Conservation (phyloP, 2,329 filamentous ascomycete genomes). For the Chalara sp. region DNA sequence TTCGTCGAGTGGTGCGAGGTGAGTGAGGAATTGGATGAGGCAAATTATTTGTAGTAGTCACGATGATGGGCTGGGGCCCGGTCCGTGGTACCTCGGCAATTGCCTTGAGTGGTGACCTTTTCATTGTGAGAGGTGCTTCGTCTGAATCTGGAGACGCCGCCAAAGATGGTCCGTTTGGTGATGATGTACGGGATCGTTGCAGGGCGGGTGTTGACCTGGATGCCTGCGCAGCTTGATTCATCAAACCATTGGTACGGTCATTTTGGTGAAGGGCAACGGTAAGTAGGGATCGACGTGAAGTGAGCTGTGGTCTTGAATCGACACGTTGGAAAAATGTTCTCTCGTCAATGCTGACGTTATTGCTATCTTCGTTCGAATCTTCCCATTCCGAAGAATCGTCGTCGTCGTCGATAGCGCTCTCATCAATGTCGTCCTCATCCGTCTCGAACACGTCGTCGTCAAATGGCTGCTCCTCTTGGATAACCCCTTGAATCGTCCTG, state of each 20-base stretch:
- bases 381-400: slow-evolving; percentile 54
- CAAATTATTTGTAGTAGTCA: slow-evolving; percentile 54
- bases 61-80: slow-evolving; percentile 68
- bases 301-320: slow-evolving; percentile 78
- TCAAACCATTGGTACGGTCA: slow-evolving; percentile 63
- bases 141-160: slow-evolving; percentile 40
- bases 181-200: slow-evolving; percentile 52
- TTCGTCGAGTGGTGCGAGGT: slow-evolving; percentile 82
- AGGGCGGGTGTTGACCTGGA: slow-evolving; percentile 47
- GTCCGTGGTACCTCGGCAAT: slow-evolving; percentile 49
- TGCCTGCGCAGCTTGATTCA: slow-evolving; percentile 49
- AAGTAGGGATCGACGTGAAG: slow-evolving; percentile 80
- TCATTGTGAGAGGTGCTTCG: slow-evolving; percentile 49
- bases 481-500: slow-evolving; percentile 40
- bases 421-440: slow-evolving; percentile 63
- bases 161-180: slow-evolving; percentile 60
- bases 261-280: slow-evolving; percentile 83
- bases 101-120: slow-evolving; percentile 18
- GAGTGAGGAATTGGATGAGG: slow-evolving; percentile 71
- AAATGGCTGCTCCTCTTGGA: slow-evolving; percentile 48
- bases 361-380: slow-evolving; percentile 71
- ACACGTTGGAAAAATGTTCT: slow-evolving; percentile 81
- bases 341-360: slow-evolving; percentile 75
- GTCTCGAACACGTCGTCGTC: slow-evolving; percentile 51
- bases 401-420: slow-evolving; percentile 74